Evolutionary conservation across 164 flowering plant species (phyloP).

Genomic region (Magnolia kwangsiensis): DNA sequence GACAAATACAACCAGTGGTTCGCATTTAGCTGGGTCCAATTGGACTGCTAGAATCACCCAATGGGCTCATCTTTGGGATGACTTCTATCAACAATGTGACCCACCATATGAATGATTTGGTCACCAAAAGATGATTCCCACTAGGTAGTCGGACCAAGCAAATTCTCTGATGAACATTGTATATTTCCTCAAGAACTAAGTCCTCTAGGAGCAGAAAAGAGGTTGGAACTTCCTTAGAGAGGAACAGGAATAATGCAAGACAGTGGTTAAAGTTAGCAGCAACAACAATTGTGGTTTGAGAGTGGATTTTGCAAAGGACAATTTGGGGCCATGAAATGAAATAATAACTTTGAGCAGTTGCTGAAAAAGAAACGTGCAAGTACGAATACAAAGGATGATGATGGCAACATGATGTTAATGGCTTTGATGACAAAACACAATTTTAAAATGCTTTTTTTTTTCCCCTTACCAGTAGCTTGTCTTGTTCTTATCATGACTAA

Average conservation of each 20-base stretch:
- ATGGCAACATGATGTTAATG: too few relatives aligned
- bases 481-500: not conserved
- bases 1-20: not conserved
- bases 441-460: not conserved
- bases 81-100: not conserved
- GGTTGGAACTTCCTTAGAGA: not conserved
- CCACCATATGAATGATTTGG: not conserved
- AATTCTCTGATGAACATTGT: not conserved
- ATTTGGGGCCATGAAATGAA: not conserved
- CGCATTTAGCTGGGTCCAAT: not conserved
- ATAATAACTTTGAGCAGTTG: not conserved
- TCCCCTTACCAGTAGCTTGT: not conserved
- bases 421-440: too few relatives aligned
- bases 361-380: too few relatives aligned
- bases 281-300: not conserved
- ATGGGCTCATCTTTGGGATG: not conserved
- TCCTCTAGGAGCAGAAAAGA: not conserved
- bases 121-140: not conserved
- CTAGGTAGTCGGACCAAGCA: not conserved
- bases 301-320: not conserved
- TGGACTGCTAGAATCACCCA: not conserved
- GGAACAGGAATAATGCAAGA: not conserved
- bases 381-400: too few relatives aligned
- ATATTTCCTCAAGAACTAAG: not conserved
- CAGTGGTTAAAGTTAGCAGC: not conserved